These are phyloP conservation scores for Comarum palustre DNA, from an alignment of 306 rosid species.

Conservation along the genomic window DNA sequence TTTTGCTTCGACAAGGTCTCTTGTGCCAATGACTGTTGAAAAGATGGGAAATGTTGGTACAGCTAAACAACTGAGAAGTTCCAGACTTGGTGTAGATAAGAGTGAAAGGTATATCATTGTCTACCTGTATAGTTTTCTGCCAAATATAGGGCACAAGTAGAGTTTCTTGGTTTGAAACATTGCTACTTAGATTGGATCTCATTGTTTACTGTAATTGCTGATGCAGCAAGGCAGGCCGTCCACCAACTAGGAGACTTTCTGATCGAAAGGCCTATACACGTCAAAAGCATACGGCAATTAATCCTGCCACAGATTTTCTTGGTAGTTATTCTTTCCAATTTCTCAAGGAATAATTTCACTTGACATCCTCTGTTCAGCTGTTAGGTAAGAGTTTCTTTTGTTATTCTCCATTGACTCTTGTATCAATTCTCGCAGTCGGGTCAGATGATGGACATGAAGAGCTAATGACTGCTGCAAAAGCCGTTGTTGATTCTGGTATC, in stretches of 20 bases:
- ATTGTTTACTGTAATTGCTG: conserved; percentile 34
- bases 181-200: conserved; percentile 27
- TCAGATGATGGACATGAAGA: conserved; percentile 90
- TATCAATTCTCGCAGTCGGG: conserved; percentile 59
- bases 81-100: conserved; percentile 76
- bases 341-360: conserved; percentile 11
- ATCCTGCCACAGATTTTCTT: conserved; percentile 69
- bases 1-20: conserved; percentile 59
- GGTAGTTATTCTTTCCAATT: conserved; percentile 43
- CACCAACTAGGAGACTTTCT: conserved; percentile 89
- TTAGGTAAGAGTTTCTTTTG: not conserved
- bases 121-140: conserved; percentile 20
- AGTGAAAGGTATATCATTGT: conserved; percentile 64
- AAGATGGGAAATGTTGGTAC: conserved; percentile 75
- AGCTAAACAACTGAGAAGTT: conserved; percentile 95
- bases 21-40: conserved; percentile 63
- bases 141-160: conserved; percentile 12
- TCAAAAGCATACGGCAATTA: conserved; percentile 70
- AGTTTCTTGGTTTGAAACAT: conserved; percentile 8
- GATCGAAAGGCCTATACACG: conserved; percentile 92
- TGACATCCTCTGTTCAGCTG: not conserved
- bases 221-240: conserved; percentile 98
- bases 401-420: conserved; percentile 36
- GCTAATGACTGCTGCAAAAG: conserved; percentile 84
- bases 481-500: conserved; percentile 65